phyloP scores from a whole-genome alignment of 176 grass and related monocot genomes.

The Phragmites australis region DNA sequence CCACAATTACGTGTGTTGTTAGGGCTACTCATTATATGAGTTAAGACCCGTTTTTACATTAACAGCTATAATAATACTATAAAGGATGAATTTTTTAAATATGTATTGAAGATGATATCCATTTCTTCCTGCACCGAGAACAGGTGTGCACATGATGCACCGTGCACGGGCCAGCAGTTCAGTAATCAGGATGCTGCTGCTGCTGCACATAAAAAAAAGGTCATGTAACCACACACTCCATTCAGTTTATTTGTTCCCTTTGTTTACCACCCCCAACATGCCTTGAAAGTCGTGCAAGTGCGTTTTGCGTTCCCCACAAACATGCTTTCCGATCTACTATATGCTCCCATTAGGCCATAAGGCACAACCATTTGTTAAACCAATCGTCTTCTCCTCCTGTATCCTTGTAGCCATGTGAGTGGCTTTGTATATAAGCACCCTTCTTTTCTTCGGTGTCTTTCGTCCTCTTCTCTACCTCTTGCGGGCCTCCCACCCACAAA shows the following conservation, averaged over 20 bases:
- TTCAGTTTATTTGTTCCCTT: not conserved
- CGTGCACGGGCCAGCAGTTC: conserved; percentile 34
- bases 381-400: conserved; percentile 15
- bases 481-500: not conserved
- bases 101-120: too few species aligned
- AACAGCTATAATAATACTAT: too few species aligned
- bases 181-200: not conserved
- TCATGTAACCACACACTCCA: not conserved
- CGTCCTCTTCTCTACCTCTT: not conserved
- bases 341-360: conserved; percentile 4
- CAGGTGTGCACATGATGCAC: conserved; percentile 36
- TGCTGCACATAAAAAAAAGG: not conserved
- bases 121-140: conserved; percentile 35
- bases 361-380: conserved; percentile 49
- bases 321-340: conserved; percentile 51
- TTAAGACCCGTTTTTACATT: too few species aligned
- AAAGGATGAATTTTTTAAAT: too few species aligned
- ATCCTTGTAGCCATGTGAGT: conserved; percentile 32
- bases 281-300: conserved; percentile 49
- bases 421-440: conserved; percentile 42
- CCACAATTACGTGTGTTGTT: too few species aligned
- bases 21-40: too few species aligned
- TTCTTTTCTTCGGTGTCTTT: conserved; percentile 15
- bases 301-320: conserved; percentile 71
- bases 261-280: conserved; percentile 27